Evolutionary conservation across 140 eudicot species (phyloP), one percentile per base, ranked within the genome.

Genomic region (Oenanthe javanica): DNA sequence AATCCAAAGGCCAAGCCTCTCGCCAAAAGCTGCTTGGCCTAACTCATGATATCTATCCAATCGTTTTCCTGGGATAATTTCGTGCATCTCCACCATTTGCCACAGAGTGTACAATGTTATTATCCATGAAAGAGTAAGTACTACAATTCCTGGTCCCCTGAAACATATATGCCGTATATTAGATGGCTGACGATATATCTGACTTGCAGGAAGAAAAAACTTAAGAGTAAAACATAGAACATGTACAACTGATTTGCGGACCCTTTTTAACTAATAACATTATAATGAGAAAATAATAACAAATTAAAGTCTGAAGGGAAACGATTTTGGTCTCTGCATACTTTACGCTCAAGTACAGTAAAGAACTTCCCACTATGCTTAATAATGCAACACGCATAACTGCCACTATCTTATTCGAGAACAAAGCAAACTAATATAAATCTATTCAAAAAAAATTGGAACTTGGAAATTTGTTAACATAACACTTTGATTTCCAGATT

Each of bases 11-110:
- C 77, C 77, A 42, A 72, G 52, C 77, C 19, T 72, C 48, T 72
- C 38, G 9, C 77, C 77, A 72, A 72, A 72, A 40, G 77, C 77
- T 1, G 49, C 50, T 43, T 72, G 77, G 7, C 77, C 77, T 19
- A 72, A 45, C 50, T 72, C 77, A 43, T 72, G 77, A n/a, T 72
- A 43, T 13, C 77, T 43, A 18, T 72, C 76, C 25, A 72, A 19
- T 43, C 52, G 9, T 72, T 72, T 72, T 2, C 52, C 76, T 15
- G 76, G 76, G 6, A 72, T 21, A 0, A 72, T 19, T 72, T 72
- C 77, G 27, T 72, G 77, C 77, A 72, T 72, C 50, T 72, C 77
- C 25, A 72, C 51, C 77, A 72, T 72, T 46, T 72, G 52, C 77
- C 77, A 72, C 3, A 72, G n/a, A 3, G 77, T 72, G 77, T 43